Base-by-base conservation (phyloP, 1,139 yeast species). In the Suhomyces maxii region DNA sequence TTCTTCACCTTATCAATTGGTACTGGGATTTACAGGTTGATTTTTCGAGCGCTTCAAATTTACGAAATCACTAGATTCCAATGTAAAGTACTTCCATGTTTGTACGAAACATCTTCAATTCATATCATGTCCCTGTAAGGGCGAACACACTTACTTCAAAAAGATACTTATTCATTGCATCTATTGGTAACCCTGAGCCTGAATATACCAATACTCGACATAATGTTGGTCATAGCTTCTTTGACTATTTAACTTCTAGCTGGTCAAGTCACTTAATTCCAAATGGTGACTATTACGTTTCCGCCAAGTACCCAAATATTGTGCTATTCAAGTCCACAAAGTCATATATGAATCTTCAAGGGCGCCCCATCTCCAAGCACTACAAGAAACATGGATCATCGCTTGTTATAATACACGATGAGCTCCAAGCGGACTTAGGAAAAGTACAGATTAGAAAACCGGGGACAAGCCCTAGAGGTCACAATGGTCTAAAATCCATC, bases 111-210 rank as follows among this genome's bases (percentile, higher is more conserved):
- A n/a, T 47, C 28, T 34, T 41, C 34, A 37, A 37, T 14, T 41
- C 49, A 4, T 47, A 36, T 34, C 45, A 40, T 23, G 32, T 33
- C 8, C 51, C 47, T 6, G 26, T 45, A 36, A 45, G 47, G n/a
- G 25, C 39, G 4, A 34, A 34, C 31, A 12, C 42, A n/a, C 18
- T 40, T 10, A 33, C 42, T 12, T 13, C 49, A 31, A 36, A 37
- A 39, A 37, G 64, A 59, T 60, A 63, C 40, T 42, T 77, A 6
- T 58, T 77, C 52, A 57, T 83, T 8, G 80, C 84, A 6, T 86
- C 93, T 0, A 69, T 89, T 3, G 96, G 96, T 0, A 89, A 89
- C 58, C 96, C 96, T 0, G 89, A 84, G 44, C 76, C 82, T 0
- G 65, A 71, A 40, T 87, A 79, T 56, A 64, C 65, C 12, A 72